Percentiles rank a stretch among this genome's conserved stretches.
Evolutionary conservation across 352 stramenopile species (phyloP).

Genomic region (Globisporangium nodosum): DNA sequence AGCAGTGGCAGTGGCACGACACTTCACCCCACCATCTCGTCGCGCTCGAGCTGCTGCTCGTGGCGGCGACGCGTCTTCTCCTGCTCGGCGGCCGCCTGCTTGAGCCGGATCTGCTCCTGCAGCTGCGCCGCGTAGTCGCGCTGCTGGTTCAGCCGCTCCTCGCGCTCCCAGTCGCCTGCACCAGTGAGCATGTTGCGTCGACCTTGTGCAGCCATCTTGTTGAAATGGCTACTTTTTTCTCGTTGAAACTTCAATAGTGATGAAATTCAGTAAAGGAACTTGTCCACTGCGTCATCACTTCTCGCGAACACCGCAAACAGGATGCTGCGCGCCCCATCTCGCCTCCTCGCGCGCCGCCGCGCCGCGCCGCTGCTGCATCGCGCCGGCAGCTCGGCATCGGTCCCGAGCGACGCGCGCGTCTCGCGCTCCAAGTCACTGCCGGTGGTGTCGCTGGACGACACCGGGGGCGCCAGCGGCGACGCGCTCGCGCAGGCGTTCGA

Average conservation of each 20-base stretch:
- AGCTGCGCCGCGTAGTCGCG: slow-evolving; percentile 62
- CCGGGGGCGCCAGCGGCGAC: slow-evolving; percentile 32
- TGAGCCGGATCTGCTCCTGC: slow-evolving; percentile 53
- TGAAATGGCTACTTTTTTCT: neutral
- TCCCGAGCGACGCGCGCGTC: neutral
- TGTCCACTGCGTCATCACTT: neutral
- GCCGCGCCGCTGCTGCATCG: neutral
- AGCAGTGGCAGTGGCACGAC: too few relatives aligned
- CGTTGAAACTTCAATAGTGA: neutral
- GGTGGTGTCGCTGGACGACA: slow-evolving; percentile 52
- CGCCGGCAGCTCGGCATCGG: slow-evolving; percentile 1
- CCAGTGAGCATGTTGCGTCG: slow-evolving; percentile 37
- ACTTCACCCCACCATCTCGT: slow-evolving; percentile 22
- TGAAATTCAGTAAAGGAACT: neutral
- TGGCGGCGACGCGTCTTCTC: slow-evolving; percentile 30
- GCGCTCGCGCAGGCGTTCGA: slow-evolving; percentile 52
- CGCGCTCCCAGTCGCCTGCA: slow-evolving; percentile 35
- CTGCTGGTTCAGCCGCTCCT: slow-evolving; percentile 47
- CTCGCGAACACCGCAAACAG: neutral
- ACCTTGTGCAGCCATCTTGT: slow-evolving; percentile 8
- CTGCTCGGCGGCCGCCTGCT: slow-evolving; percentile 38
- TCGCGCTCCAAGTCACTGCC: slow-evolving; percentile 26
- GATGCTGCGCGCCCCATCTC: neutral
- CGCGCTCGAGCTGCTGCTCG: slow-evolving; percentile 49
- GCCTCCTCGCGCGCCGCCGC: neutral